These are phyloP conservation scores for Epichloe brachyelytri DNA, from an alignment of 2,329 filamentous ascomycete species.

Conservation along the genomic window DNA sequence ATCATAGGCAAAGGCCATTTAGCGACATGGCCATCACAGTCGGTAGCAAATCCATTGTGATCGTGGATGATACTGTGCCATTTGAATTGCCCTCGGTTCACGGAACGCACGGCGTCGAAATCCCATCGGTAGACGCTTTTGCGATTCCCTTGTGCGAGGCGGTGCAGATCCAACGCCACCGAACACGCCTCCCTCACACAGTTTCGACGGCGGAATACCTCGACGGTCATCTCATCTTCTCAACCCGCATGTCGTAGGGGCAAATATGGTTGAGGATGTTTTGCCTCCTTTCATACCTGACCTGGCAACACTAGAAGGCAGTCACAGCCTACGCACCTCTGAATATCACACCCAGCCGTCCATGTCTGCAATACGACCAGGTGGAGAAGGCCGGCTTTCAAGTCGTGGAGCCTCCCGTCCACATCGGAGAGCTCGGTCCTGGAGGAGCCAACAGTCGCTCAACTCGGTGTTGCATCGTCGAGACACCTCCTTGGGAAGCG, in stretches of 20 bases:
- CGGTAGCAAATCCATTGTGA: conserved; percentile 84
- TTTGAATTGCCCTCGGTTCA: conserved; percentile 37
- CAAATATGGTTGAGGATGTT: conserved; percentile 24
- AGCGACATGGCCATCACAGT: conserved; percentile 52
- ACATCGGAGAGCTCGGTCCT: conserved; percentile 34
- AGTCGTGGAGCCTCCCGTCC: conserved; percentile 18
- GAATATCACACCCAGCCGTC: conserved; percentile 23
- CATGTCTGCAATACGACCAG: conserved; percentile 14
- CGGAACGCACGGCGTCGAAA: conserved; percentile 29
- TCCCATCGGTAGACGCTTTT: conserved; percentile 37
- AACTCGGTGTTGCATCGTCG: conserved; percentile 40
- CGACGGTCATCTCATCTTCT: conserved; percentile 43
- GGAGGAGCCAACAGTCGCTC: conserved; percentile 34
- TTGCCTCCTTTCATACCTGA: conserved; percentile 37
- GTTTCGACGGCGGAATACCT: conserved; percentile 29
- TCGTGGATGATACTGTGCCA: conserved; percentile 57
- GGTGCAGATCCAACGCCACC: conserved; percentile 46
- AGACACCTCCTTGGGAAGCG: conserved; percentile 48
- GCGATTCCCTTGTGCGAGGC: conserved; percentile 35
- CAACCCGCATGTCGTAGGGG: conserved; percentile 29
- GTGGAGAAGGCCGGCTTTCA: conserved; percentile 15
- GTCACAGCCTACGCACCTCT: conserved; percentile 15
- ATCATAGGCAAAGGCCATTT: conserved; percentile 25
- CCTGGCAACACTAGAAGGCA: conserved; percentile 24
- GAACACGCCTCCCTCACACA: conserved; percentile 41